phyloP scores from a whole-genome alignment of 2,329 filamentous ascomycete genomes.

The Alternaria conjuncta region DNA sequence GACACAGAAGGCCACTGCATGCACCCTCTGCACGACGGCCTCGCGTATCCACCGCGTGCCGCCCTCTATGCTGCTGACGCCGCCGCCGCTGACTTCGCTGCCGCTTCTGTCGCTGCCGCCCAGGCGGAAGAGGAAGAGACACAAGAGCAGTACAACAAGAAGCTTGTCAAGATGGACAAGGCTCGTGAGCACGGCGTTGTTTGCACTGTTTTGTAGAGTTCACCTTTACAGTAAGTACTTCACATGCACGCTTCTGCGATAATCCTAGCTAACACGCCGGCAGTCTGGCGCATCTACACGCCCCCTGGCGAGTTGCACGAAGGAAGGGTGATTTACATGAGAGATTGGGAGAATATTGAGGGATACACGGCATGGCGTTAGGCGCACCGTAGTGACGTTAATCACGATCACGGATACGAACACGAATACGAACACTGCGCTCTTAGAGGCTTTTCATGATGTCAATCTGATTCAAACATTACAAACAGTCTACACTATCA shows the following conservation, averaged over 20 bases:
- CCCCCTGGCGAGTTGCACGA: fast-evolving
- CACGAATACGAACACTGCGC: neutral
- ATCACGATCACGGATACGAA: neutral
- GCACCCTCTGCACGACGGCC: too few relatives aligned
- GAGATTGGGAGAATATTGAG: neutral
- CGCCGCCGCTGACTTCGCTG: too few relatives aligned
- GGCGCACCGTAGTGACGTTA: neutral
- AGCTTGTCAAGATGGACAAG: neutral
- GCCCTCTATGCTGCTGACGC: neutral
- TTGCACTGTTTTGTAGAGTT: neutral
- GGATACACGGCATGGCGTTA: neutral
- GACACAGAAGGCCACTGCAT: neutral
- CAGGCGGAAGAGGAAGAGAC: neutral
- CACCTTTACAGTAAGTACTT: neutral
- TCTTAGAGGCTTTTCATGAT: neutral
- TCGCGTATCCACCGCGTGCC: neutral
- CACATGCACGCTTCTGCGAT: neutral
- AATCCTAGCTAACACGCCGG: neutral
- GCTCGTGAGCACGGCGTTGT: neutral
- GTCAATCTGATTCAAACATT: neutral
- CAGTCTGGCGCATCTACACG: neutral
- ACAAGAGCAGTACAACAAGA: neutral
- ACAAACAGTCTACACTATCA: neutral
- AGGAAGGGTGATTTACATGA: neutral
- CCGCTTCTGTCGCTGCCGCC: too few relatives aligned